A percentile compares a stretch with the other conserved stretches of the same genome.
Conservation (phyloP, 805 yeast species). For the Metschnikowia orientalis region DNA sequence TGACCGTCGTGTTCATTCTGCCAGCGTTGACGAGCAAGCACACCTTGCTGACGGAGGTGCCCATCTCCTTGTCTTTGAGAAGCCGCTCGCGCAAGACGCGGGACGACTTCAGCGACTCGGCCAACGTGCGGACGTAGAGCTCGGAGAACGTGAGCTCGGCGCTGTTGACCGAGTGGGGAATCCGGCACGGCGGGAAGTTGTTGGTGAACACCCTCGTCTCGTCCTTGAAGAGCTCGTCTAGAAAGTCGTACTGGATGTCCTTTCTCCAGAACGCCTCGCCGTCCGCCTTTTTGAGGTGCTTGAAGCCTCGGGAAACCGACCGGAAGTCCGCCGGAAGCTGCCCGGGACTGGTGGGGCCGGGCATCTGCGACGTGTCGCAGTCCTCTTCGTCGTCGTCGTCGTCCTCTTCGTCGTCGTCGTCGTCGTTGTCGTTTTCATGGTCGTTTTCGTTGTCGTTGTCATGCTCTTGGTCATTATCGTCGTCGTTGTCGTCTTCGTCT, state of each 20-base stretch:
- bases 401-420: constrained; percentile 4
- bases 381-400: neutral
- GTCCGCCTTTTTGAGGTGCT: constrained; percentile 80
- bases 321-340: constrained; percentile 13
- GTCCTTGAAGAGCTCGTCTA: constrained; percentile 61
- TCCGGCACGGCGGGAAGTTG: constrained; percentile 44
- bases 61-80: constrained; percentile 54
- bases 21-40: constrained; percentile 89
- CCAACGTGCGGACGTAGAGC: constrained; percentile 73
- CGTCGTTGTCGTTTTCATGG: constrained; percentile 4
- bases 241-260: constrained; percentile 82
- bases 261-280: constrained; percentile 89
- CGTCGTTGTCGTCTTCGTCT: no score
- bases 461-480: neutral
- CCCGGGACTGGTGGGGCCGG: constrained; percentile 7
- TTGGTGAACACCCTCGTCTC: constrained; percentile 64
- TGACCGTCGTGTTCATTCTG: constrained; percentile 89
- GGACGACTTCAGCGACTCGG: constrained; percentile 79
- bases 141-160: constrained; percentile 74
- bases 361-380: neutral
- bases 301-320: constrained; percentile 27
- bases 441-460: constrained; percentile 2
- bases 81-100: constrained; percentile 77
- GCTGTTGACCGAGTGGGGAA: constrained; percentile 30
- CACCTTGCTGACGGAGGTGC: constrained; percentile 71